Evolutionary conservation across 441 rosid genomes (phyloP), one percentile per base, ranked within the genome.

Genomic region (Macaranga tanarius): DNA sequence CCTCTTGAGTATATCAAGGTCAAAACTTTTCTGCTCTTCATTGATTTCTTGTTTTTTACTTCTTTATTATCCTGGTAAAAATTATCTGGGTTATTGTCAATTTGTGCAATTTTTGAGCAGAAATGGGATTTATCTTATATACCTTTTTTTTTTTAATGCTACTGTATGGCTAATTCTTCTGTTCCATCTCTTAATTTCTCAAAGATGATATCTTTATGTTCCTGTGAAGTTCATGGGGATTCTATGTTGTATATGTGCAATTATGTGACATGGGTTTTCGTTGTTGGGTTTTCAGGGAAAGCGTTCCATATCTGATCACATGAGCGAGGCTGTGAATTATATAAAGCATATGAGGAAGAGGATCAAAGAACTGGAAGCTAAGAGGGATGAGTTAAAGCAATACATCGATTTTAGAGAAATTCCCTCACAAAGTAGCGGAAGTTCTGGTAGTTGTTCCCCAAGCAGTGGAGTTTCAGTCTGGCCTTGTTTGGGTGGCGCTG

Each of bases 251-350:
- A 48, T 48, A 12, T 52, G 17, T 52, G 20, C 17, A 4, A 54
- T 28, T 44, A 58, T 59, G 42, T 42, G n/a, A 55, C 70, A 72
- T 62, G 74, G 75, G 74, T 58, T 52, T 13, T 20, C 26, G 40
- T 65, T 62, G 69, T 38, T 74, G 73, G 65, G 54, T 28, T 47
- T 82, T 57, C 73, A 90, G 95, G 97, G 98, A 74, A 92, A 89
- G 82, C 90, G 98, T 25, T 89, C 97, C 2, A 86, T 86, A 54
- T 89, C 97, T 9, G 98, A 93, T 86, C 96, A 90, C 50, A 86
- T 90, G 80, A 83, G 84, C 58, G 95, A 85, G 76, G 93, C 97
- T 8, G 88, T 83, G 73, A 85, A 82, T 56, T 93, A 92, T 73
- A 85, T 92, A 76, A 89, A 79, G 69, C 83, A 85, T 57, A 63